A percentile compares a stretch with the other conserved stretches of the same genome.
Evolutionary conservation across 257 asterid species (phyloP).

Genomic region (Ballota nigra): DNA sequence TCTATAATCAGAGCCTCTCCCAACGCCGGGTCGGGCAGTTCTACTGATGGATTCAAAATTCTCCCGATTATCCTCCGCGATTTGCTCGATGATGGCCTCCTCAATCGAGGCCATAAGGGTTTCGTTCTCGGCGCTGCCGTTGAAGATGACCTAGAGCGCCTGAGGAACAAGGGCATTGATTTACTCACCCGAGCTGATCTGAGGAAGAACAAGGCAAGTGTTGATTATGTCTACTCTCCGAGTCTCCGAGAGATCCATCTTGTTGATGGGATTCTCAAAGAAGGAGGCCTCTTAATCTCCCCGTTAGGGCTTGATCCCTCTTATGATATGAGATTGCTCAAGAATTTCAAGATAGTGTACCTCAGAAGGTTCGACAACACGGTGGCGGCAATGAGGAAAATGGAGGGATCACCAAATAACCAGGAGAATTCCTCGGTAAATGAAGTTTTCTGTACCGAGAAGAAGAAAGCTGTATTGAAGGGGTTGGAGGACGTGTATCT

Average conservation of each 20-base stretch:
- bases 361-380: slow-evolving; percentile 50
- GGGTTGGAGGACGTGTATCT: slow-evolving; percentile 49
- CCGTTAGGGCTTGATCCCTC: slow-evolving; percentile 43
- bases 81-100: slow-evolving; percentile 66
- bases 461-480: slow-evolving; percentile 40
- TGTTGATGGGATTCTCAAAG: slow-evolving; percentile 42
- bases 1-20: slow-evolving; percentile 37
- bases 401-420: not conserved
- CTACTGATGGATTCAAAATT: slow-evolving; percentile 22
- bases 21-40: not conserved
- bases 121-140: slow-evolving; percentile 37
- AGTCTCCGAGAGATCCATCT: slow-evolving; percentile 28
- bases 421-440: not conserved
- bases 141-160: slow-evolving; percentile 28
- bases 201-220: slow-evolving; percentile 27
- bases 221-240: slow-evolving; percentile 52
- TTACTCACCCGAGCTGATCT: slow-evolving; percentile 36
- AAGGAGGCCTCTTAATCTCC: slow-evolving; percentile 53
- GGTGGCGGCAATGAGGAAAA: slow-evolving; percentile 58
- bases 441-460: slow-evolving; percentile 31
- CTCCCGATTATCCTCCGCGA: slow-evolving; percentile 54
- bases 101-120: slow-evolving; percentile 62
- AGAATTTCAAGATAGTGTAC: slow-evolving; percentile 50
- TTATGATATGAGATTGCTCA: slow-evolving; percentile 25
- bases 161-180: slow-evolving; percentile 39